Percentiles rank a stretch among this genome's conserved stretches.
These are phyloP conservation scores for Neonectria hederae DNA, from an alignment of 2,329 filamentous ascomycete genomes.

Conservation along the genomic window DNA sequence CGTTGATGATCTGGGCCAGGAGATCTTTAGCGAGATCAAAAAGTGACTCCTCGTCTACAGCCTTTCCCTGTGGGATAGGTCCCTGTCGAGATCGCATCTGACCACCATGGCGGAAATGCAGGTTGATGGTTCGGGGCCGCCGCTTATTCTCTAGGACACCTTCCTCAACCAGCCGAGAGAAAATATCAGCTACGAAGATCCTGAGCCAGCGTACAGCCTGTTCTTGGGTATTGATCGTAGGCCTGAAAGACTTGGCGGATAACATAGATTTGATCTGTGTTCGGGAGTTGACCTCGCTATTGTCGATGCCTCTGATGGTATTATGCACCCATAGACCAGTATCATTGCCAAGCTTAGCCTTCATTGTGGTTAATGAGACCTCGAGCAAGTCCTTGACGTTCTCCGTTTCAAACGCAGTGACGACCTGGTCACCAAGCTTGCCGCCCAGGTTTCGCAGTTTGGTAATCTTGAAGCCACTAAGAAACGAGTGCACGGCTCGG, in stretches of 20 bases:
- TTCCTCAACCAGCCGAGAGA: constrained; percentile 88
- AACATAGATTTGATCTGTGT: constrained; percentile 98
- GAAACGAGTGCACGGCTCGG: constrained; percentile 80
- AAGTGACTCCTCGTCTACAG: constrained; percentile 75
- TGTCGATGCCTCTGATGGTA: constrained; percentile 85
- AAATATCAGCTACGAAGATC: constrained; percentile 93
- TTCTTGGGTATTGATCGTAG: constrained; percentile 79
- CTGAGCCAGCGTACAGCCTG: constrained; percentile 86
- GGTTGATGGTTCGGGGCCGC: constrained; percentile 83
- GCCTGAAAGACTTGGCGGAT: constrained; percentile 93
- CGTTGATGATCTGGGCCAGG: constrained; percentile 78
- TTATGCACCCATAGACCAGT: constrained; percentile 87
- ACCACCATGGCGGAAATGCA: constrained; percentile 80
- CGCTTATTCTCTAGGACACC: constrained; percentile 88
- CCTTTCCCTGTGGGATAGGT: constrained; percentile 79
- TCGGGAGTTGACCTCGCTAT: constrained; percentile 86
- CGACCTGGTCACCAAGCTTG: constrained; percentile 89
- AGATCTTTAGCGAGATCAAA: constrained; percentile 81
- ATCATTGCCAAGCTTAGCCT: constrained; percentile 82
- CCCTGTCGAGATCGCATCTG: constrained; percentile 79
- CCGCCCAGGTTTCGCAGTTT: constrained; percentile 96
- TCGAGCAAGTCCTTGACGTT: constrained; percentile 77
- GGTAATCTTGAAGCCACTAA: constrained; percentile 88
- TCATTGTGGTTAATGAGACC: constrained; percentile 78
- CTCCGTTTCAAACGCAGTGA: constrained; percentile 83